A percentile compares a stretch with the other conserved stretches of the same genome.
These are phyloP conservation scores for Galeopsis tetrahit DNA, from an alignment of 257 asterid genomes.

Conservation along the genomic window DNA sequence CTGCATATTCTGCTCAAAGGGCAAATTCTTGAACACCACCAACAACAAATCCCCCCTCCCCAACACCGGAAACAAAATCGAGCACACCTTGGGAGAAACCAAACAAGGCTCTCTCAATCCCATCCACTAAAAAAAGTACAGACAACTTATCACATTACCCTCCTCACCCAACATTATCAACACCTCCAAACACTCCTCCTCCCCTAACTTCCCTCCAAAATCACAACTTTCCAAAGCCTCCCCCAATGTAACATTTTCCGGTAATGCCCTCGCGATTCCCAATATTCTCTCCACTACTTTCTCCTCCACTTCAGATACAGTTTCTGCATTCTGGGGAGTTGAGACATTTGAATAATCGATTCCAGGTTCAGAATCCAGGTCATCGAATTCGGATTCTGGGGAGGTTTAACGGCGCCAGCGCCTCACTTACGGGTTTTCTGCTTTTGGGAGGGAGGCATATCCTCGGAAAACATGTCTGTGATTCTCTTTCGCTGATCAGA, in stretches of 20 bases:
- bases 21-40: constrained; percentile 70
- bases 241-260: constrained; percentile 68
- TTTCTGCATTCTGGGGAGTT: constrained; percentile 30
- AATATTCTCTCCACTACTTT: constrained; percentile 61
- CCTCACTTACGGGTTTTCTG: background rate
- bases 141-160: constrained; percentile 58
- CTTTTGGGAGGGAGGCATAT: constrained; percentile 4
- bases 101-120: constrained; percentile 71
- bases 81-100: constrained; percentile 74
- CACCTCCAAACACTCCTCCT: constrained; percentile 71
- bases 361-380: constrained; percentile 34
- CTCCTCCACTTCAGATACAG: constrained; percentile 36
- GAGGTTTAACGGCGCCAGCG: too few species aligned
- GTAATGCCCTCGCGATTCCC: constrained; percentile 57
- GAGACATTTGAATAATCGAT: constrained; percentile 18
- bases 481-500: constrained; percentile 51
- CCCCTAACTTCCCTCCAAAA: constrained; percentile 59
- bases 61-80: constrained; percentile 64
- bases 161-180: constrained; percentile 63
- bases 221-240: constrained; percentile 64
- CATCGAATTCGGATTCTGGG: constrained; percentile 47
- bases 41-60: constrained; percentile 74
- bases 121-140: constrained; percentile 96
- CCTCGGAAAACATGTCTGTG: constrained; percentile 38
- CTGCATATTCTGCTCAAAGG: constrained; percentile 48